Conservation (phyloP, 805 yeast genomes). For the Yarrowia sp. region DNA sequence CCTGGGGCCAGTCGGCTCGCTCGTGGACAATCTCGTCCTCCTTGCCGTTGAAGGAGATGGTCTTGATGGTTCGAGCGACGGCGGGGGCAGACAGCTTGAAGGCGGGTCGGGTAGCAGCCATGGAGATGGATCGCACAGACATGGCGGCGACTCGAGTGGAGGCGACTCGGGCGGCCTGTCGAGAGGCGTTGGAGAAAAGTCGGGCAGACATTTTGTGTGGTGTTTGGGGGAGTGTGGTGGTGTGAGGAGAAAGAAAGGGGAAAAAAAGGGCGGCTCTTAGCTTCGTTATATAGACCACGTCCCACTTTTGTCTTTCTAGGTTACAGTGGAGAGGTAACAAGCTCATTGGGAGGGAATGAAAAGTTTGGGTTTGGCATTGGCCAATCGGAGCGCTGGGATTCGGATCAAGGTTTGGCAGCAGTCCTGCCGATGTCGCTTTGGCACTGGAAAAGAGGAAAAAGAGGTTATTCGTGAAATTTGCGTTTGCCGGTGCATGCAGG, state of each 20-base stretch:
- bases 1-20: constrained; percentile 99
- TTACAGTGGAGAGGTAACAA: neutral
- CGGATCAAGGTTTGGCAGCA: constrained; percentile 32
- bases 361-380: constrained; percentile 12
- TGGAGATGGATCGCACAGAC: constrained; percentile 71
- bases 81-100: constrained; percentile 57
- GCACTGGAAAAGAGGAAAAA: neutral
- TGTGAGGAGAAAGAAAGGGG: neutral
- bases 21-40: constrained; percentile 91
- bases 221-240: neutral
- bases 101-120: constrained; percentile 52
- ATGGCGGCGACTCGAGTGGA: constrained; percentile 52
- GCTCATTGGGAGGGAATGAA: constrained; percentile 4
- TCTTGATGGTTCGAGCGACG: constrained; percentile 89
- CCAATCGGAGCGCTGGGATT: constrained; percentile 10
- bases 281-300: constrained; percentile 21
- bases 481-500: too few species aligned
- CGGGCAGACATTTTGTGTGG: constrained; percentile 34
- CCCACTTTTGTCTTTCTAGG: neutral
- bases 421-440: constrained; percentile 30
- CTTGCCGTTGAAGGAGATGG: constrained; percentile 95
- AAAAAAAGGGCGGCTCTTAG: neutral
- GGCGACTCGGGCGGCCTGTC: constrained; percentile 60
- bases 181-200: constrained; percentile 34
- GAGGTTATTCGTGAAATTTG: neutral